Conservation (phyloP, 108 stramenopile genomes). For the Skeletonema potamos region DNA sequence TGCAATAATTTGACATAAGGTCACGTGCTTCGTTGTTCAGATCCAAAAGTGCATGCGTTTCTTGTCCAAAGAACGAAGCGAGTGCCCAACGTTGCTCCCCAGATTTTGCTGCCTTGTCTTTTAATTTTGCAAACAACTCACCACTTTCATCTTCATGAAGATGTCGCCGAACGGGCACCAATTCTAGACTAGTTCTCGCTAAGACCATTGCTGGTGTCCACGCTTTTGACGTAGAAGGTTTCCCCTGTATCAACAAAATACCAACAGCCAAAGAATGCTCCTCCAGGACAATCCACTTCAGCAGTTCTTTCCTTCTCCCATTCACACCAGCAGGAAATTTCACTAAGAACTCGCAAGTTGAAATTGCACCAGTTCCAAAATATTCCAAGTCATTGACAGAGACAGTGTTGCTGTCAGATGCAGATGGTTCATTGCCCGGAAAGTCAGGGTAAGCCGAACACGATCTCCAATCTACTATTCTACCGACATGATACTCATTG, state of each 20-base stretch:
- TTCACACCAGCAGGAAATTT: conserved; percentile 64
- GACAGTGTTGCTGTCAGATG: conserved; percentile 5
- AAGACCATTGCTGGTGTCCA: conserved; percentile 69
- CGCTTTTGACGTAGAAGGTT: neutral
- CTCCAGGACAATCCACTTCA: conserved; percentile 72
- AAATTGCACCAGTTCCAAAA: conserved; percentile 40
- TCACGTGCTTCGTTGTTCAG: conserved; percentile 11
- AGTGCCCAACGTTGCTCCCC: conserved; percentile 25
- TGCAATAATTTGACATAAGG: neutral
- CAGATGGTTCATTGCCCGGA: neutral
- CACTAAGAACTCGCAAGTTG: conserved; percentile 64
- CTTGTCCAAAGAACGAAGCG: conserved; percentile 37
- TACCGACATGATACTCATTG: conserved; percentile 70
- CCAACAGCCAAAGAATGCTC: conserved; percentile 76
- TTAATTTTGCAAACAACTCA: conserved; percentile 41
- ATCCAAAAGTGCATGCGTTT: conserved; percentile 4
- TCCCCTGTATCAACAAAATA: conserved; percentile 47
- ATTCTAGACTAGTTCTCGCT: conserved; percentile 62
- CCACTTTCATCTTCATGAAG: conserved; percentile 47
- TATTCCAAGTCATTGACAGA: conserved; percentile 25
- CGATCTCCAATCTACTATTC: conserved; percentile 62
- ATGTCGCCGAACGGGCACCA: conserved; percentile 46
- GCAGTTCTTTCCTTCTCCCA: conserved; percentile 57
- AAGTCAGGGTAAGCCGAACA: conserved; percentile 23
- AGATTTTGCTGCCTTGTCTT: neutral